Evolutionary conservation across 148 eudicot species (phyloP).

Genomic region (Spergularia marina): DNA sequence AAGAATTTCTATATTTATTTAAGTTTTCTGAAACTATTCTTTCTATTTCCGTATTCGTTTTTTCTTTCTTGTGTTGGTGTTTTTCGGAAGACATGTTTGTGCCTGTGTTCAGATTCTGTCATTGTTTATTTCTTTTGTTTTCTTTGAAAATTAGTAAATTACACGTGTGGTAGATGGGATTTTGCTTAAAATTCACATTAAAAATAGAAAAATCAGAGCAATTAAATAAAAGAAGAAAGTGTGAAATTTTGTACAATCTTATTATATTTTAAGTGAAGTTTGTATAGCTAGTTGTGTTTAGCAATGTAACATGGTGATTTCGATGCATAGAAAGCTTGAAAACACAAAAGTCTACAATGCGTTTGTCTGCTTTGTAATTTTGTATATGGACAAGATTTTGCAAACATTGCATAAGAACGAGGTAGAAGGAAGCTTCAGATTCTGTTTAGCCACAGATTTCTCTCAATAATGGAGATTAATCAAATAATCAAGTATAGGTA

Average conservation of each 20-base stretch:
- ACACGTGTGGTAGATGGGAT: constrained; percentile 16
- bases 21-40: constrained; percentile 4
- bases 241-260: too few relatives aligned
- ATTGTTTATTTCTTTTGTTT: constrained; percentile 1
- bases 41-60: neutral
- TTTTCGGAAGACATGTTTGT: constrained; percentile 24
- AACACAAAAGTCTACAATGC: constrained; percentile 12
- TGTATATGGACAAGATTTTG: constrained; percentile 7
- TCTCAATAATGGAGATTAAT: neutral
- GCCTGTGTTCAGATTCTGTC: constrained; percentile 26
- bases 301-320: constrained; percentile 1
- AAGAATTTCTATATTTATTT: neutral
- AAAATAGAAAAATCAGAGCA: too few relatives aligned
- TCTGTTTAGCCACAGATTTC: constrained; percentile 9
- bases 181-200: neutral
- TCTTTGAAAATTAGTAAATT: constrained; percentile 17
- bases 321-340: constrained; percentile 25
- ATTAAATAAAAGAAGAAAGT: neutral
- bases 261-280: too few relatives aligned
- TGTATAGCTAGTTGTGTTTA: too few relatives aligned
- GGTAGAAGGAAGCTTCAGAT: constrained; percentile 36
- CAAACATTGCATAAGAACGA: neutral
- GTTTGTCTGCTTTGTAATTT: constrained; percentile 21
- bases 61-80: constrained; percentile 17
- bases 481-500: too few relatives aligned